A percentile compares a stretch with the other conserved stretches of the same genome.
Evolutionary conservation across 495 filamentous ascomycete species (phyloP).

Genomic region (Annulohypoxylon nitens): DNA sequence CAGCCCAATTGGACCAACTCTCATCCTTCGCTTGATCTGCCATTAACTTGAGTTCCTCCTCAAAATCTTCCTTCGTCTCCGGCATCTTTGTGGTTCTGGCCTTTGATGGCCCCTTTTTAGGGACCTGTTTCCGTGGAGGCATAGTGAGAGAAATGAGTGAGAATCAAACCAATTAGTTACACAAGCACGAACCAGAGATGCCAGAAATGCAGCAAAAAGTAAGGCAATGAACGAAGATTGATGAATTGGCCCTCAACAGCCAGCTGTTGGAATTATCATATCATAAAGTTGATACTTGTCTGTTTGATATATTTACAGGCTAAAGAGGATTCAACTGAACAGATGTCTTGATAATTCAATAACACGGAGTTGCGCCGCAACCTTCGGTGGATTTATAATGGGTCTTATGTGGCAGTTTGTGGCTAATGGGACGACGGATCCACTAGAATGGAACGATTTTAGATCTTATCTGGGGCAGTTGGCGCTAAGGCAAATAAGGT

Average conservation of each 20-base stretch:
- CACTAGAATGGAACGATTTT: slow-evolving; percentile 2
- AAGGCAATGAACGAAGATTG: slow-evolving; percentile 20
- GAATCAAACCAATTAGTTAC: neutral
- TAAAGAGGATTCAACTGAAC: slow-evolving; percentile 35
- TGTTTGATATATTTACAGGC: slow-evolving; percentile 24
- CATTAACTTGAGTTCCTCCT: slow-evolving; percentile 63
- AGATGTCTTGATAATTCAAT: slow-evolving; percentile 41
- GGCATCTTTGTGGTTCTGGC: slow-evolving; percentile 34
- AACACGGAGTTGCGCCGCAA: neutral
- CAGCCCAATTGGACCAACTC: slow-evolving; percentile 53
- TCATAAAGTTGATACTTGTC: slow-evolving; percentile 1
- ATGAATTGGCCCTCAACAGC: slow-evolving; percentile 43
- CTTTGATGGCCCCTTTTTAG: slow-evolving; percentile 41
- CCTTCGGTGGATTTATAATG: neutral
- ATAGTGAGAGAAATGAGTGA: slow-evolving; percentile 31
- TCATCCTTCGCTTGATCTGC: slow-evolving; percentile 65
- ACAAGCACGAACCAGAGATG: neutral
- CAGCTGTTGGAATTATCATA: slow-evolving; percentile 46
- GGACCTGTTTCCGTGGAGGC: slow-evolving; percentile 47
- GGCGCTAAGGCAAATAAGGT: slow-evolving; percentile 22
- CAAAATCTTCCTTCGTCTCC: slow-evolving; percentile 62
- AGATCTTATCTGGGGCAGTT: slow-evolving; percentile 6
- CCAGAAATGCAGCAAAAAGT: neutral
- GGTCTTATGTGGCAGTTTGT: neutral
- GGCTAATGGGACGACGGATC: slow-evolving; percentile 2